These are phyloP conservation scores for Hansenula lynferdii DNA, from an alignment of 1,139 yeast genomes.

Conservation along the genomic window DNA sequence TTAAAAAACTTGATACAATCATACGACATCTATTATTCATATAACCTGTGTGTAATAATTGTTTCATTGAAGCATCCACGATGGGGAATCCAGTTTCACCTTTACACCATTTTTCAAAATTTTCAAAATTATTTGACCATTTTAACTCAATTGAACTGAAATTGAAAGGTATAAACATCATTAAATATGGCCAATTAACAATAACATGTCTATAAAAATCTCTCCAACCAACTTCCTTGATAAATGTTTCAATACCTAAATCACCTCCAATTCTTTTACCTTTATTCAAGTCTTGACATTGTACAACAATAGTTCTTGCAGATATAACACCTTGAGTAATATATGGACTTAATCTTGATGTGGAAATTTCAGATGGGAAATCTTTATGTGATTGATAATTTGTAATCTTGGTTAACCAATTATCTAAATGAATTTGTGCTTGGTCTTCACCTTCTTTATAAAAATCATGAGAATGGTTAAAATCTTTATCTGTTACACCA, in stretches of 20 bases:
- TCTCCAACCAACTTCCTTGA: conserved; percentile 54
- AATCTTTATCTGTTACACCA: conserved; percentile 4
- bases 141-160: conserved; percentile 33
- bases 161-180: conserved; percentile 46
- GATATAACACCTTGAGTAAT: conserved; percentile 44
- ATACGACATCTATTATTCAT: conserved; percentile 50
- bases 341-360: conserved; percentile 42
- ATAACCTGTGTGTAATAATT: conserved; percentile 44
- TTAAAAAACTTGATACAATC: conserved; percentile 46
- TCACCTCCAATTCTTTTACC: conserved; percentile 26
- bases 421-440: conserved; percentile 29
- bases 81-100: conserved; percentile 54
- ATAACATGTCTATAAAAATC: conserved; percentile 50
- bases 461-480: conserved; percentile 18
- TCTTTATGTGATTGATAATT: conserved; percentile 29
- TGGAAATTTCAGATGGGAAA: conserved; percentile 22
- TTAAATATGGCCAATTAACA: conserved; percentile 44
- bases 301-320: conserved; percentile 33
- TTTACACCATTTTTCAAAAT: conserved; percentile 42
- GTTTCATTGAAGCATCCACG: conserved; percentile 54
- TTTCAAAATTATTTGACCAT: conserved; percentile 38
- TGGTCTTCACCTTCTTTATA: conserved; percentile 37
- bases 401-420: conserved; percentile 28
- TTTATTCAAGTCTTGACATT: conserved; percentile 25
- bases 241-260: conserved; percentile 35